Evolutionary conservation across 1,139 yeast genomes (phyloP).

Genomic region (Candida glucosophila): DNA sequence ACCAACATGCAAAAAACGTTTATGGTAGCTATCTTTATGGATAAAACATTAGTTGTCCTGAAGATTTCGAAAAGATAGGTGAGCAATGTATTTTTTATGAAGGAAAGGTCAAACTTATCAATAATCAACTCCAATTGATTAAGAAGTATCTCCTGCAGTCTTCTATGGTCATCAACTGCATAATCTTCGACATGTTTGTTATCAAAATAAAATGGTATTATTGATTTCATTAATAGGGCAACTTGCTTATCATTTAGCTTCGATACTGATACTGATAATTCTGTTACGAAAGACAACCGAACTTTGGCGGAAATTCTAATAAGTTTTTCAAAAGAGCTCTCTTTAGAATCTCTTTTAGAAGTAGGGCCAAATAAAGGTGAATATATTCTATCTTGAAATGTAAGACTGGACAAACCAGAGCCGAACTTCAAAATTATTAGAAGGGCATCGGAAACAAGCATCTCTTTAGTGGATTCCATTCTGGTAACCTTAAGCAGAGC

Average conservation of each 20-base stretch:
- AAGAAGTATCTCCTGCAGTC: slow-evolving; percentile 52
- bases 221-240: slow-evolving; percentile 22
- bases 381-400: slow-evolving; percentile 67
- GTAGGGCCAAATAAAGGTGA: slow-evolving; percentile 20
- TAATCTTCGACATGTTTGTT: background rate
- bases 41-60: slow-evolving; percentile 73
- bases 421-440: slow-evolving; percentile 61
- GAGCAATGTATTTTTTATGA: slow-evolving; percentile 62
- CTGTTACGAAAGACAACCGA: slow-evolving; percentile 41
- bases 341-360: slow-evolving; percentile 17
- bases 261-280: slow-evolving; percentile 42
- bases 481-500: slow-evolving; percentile 14
- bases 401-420: slow-evolving; percentile 56
- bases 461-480: slow-evolving; percentile 15
- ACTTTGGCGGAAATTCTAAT: slow-evolving; percentile 25
- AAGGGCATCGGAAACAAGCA: slow-evolving; percentile 44
- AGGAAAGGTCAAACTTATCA: slow-evolving; percentile 56
- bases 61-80: slow-evolving; percentile 69
- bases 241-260: slow-evolving; percentile 45
- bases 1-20: slow-evolving; percentile 54
- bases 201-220: too few species aligned
- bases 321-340: slow-evolving; percentile 32
- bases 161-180: slow-evolving; percentile 24
- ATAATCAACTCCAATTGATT: slow-evolving; percentile 35
- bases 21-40: slow-evolving; percentile 69